These are phyloP conservation scores for Suhomyces pyralidae DNA, from an alignment of 805 yeast species.

Conservation along the genomic window DNA sequence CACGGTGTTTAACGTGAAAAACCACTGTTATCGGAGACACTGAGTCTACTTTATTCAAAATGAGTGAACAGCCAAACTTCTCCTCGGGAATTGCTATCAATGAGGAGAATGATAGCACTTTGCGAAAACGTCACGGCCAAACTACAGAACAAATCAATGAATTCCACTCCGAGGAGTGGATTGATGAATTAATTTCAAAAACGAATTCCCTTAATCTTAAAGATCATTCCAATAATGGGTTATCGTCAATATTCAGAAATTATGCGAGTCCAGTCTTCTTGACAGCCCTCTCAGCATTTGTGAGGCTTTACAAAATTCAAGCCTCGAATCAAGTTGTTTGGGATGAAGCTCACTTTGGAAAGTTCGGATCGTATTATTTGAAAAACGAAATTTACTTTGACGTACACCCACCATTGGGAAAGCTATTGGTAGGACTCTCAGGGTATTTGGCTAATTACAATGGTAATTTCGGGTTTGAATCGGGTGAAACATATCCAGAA, in stretches of 20 bases:
- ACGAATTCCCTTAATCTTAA: constrained; percentile 9
- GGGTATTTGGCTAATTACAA: constrained; percentile 83
- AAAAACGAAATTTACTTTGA: constrained; percentile 80
- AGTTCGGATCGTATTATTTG: constrained; percentile 77
- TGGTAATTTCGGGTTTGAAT: constrained; percentile 70
- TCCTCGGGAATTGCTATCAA: not conserved
- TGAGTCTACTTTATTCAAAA: not conserved
- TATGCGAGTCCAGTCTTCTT: constrained; percentile 7
- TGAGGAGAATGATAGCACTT: not conserved
- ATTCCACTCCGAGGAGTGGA: constrained; percentile 1
- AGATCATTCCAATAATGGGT: constrained; percentile 2
- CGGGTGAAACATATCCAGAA: constrained; percentile 64
- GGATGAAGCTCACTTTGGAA: constrained; percentile 92
- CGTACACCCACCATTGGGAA: constrained; percentile 86
- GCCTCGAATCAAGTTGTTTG: constrained; percentile 63
- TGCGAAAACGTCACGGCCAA: not conserved
- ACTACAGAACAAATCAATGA: not conserved
- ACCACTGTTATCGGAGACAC: not conserved
- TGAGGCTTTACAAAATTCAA: constrained; percentile 60
- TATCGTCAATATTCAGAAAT: not conserved
- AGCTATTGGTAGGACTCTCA: constrained; percentile 73
- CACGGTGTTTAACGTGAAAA: not conserved
- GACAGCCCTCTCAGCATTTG: constrained; percentile 18
- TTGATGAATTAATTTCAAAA: constrained; percentile 11
- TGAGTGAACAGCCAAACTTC: not conserved